phyloP scores from a whole-genome alignment of 106 monocot genomes.

The Narthecium ossifragum region DNA sequence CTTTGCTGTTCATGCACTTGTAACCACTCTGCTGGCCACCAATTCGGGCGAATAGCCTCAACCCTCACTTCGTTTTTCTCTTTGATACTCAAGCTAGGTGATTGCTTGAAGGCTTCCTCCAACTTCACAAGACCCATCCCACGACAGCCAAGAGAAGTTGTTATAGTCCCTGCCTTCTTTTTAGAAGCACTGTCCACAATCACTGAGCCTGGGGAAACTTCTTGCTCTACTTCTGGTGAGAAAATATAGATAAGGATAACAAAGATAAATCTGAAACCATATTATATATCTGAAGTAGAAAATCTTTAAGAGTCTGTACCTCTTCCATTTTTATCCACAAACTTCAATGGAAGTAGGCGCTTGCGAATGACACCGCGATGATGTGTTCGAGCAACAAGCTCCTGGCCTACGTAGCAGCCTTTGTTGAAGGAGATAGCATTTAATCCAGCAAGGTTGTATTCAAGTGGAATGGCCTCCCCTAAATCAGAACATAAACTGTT shows the following conservation, averaged over 20 bases:
- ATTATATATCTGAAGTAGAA: background rate
- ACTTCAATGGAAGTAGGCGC: constrained; percentile 75
- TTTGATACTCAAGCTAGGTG: constrained; percentile 40
- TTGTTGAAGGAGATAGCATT: constrained; percentile 96
- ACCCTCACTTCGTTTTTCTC: constrained; percentile 42
- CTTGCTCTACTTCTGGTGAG: constrained; percentile 44
- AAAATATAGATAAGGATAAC: background rate
- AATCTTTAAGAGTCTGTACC: constrained; percentile 39
- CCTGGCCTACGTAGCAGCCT: constrained; percentile 97
- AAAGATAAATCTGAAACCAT: background rate
- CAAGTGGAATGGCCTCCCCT: constrained; percentile 96
- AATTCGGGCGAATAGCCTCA: constrained; percentile 56
- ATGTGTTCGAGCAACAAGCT: constrained; percentile 88
- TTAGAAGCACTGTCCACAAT: constrained; percentile 43
- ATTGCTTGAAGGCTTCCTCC: constrained; percentile 51
- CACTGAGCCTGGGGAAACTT: constrained; percentile 57
- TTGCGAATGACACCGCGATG: constrained; percentile 95
- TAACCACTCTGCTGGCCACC: constrained; percentile 95
- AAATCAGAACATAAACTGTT: no score
- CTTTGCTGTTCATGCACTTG: constrained; percentile 35
- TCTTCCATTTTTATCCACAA: constrained; percentile 34
- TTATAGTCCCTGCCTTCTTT: constrained; percentile 73
- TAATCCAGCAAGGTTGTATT: constrained; percentile 81
- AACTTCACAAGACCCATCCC: constrained; percentile 85
- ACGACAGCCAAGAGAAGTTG: constrained; percentile 37